These are phyloP conservation scores for Chlorella variabilis DNA, from an alignment of 163 green algal genomes.

Conservation along the genomic window DNA sequence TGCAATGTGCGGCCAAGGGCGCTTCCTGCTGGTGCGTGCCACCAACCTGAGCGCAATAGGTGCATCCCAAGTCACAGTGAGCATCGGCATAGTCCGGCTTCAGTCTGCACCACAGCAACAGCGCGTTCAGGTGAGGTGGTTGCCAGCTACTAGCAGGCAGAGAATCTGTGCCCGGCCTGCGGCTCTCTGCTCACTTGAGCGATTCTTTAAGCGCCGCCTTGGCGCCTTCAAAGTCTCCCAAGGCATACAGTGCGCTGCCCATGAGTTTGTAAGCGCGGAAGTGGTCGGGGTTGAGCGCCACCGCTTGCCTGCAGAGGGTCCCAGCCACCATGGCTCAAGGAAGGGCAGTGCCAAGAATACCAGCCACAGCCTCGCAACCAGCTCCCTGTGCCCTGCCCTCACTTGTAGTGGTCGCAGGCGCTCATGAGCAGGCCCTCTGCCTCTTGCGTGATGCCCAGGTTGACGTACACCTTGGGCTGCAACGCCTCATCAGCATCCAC, in stretches of 20 bases:
- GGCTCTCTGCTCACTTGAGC: slow-evolving; percentile 38
- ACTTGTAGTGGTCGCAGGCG: slow-evolving; percentile 60
- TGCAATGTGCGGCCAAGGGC: too few relatives aligned
- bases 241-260: slow-evolving; percentile 53
- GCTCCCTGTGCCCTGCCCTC: neutral
- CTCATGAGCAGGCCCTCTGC: slow-evolving; percentile 52
- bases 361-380: neutral
- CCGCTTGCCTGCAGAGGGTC: slow-evolving; percentile 43
- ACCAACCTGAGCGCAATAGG: slow-evolving; percentile 32
- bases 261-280: slow-evolving; percentile 61
- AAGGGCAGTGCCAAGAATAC: neutral
- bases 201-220: slow-evolving; percentile 43
- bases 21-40: too few relatives aligned
- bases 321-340: neutral
- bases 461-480: slow-evolving; percentile 53
- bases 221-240: slow-evolving; percentile 57
- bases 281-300: slow-evolving; percentile 44
- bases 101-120: slow-evolving; percentile 27
- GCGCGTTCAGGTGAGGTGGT: neutral
- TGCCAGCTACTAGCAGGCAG: too few relatives aligned
- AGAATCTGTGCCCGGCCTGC: too few relatives aligned
- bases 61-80: slow-evolving; percentile 57
- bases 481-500: slow-evolving; percentile 1
- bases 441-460: slow-evolving; percentile 68
- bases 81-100: slow-evolving; percentile 62